phyloP scores from a whole-genome alignment of 1,139 yeast genomes.

The Suhomyces kunorum region DNA sequence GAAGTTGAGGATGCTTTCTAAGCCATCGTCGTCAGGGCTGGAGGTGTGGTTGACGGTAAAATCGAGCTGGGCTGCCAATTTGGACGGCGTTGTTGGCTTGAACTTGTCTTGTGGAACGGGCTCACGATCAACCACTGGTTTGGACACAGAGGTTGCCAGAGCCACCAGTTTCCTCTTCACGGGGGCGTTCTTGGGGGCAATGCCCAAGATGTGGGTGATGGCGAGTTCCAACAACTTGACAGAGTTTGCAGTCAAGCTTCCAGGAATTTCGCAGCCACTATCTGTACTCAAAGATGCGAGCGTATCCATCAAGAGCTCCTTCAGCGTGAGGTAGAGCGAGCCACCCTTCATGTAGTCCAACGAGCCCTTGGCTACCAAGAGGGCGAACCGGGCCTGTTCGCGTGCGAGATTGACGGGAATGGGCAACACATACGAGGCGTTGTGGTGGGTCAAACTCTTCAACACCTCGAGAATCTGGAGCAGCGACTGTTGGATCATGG shows the following conservation, averaged over 20 bases:
- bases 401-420: constrained; percentile 73
- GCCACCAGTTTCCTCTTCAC: constrained; percentile 23
- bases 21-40: constrained; percentile 10
- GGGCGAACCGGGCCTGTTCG: constrained; percentile 64
- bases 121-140: constrained; percentile 15
- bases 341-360: constrained; percentile 86
- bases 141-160: constrained; percentile 24
- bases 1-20: constrained; percentile 37
- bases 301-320: constrained; percentile 51
- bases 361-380: constrained; percentile 76
- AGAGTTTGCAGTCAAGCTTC: constrained; percentile 59
- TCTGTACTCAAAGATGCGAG: constrained; percentile 52
- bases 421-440: constrained; percentile 50
- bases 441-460: constrained; percentile 46
- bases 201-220: constrained; percentile 51
- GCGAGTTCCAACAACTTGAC: constrained; percentile 58
- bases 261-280: constrained; percentile 55
- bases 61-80: constrained; percentile 7
- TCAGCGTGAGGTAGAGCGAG: constrained; percentile 70
- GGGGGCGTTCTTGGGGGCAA: constrained; percentile 19
- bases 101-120: constrained; percentile 7
- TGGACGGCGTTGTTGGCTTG: constrained; percentile 6
- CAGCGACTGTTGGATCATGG: constrained; percentile 76
- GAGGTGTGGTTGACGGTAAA: not conserved
- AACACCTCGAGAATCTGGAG: constrained; percentile 63